Conservation (phyloP, 2,329 filamentous ascomycete genomes). For the Dactylella cylindrospora region DNA sequence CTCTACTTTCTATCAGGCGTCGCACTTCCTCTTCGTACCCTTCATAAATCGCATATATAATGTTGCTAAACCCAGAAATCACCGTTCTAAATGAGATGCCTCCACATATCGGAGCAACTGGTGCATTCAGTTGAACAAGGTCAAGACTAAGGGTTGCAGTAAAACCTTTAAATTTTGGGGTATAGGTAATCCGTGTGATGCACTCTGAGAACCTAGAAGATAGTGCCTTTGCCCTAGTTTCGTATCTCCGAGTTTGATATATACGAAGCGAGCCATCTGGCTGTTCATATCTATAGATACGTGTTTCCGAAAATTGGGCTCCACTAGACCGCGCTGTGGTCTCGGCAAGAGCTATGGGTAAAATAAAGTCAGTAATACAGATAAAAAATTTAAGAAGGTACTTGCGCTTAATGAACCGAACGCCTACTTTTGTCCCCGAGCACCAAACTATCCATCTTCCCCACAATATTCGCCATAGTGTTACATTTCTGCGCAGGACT, state of each 20-base stretch:
- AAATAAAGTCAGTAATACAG: too few relatives aligned
- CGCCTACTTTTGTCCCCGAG: background rate
- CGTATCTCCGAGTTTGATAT: background rate
- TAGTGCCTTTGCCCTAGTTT: background rate
- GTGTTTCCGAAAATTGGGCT: background rate
- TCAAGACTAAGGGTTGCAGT: background rate
- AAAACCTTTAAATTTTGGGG: conserved; percentile 1
- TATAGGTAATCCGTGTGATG: background rate
- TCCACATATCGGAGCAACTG: background rate
- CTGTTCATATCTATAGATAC: conserved; percentile 1
- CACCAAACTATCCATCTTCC: background rate
- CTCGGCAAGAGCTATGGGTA: too few relatives aligned
- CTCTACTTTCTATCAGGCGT: background rate
- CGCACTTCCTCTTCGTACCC: background rate
- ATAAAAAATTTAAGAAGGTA: too few relatives aligned
- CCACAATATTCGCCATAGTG: background rate
- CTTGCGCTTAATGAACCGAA: too few relatives aligned
- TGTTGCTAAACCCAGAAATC: background rate
- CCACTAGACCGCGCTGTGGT: too few relatives aligned
- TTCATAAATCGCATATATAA: background rate
- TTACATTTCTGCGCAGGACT: background rate
- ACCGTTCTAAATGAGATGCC: background rate
- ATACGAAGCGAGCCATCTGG: background rate
- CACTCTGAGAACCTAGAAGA: background rate
- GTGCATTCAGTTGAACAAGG: background rate